Evolutionary conservation across 2,329 filamentous ascomycete species (phyloP), one percentile per base, ranked within the genome.

Genomic region (Lachnellula hyalina): DNA sequence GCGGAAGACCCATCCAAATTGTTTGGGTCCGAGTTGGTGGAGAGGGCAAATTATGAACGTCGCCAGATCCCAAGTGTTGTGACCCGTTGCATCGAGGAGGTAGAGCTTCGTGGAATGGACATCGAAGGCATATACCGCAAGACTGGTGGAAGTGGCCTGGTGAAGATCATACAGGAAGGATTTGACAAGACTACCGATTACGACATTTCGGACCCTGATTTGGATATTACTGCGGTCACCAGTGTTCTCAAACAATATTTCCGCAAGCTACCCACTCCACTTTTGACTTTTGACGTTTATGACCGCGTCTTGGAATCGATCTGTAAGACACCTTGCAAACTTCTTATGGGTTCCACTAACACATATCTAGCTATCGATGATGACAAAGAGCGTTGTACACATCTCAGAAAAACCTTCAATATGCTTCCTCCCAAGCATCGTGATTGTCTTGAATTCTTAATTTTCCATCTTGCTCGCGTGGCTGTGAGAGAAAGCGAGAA

Each of bases 161-260:
- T 96, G 69, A 95, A 96, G 71, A 79, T 83, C 66, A 89, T 99
- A 64, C 90, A 93, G 67, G 89, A 92, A 62, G 91, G 92, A 12
- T 97, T 99, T 69, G 92, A 96, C 71, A 87, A 85, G 70, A 86
- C 83, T 56, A 82, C 88, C 61, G 89, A 93, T 67, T 94, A 85
- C 68, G 93, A 97, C 69, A 95, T 99, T 55, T 95, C 91, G 3
- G 94, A 97, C 65, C 89, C 90, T 0, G 88, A 90, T 62, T 80
- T 97, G 52, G 94, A 99, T 70, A 97, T 99, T 59, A 95, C 96
- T 53, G 90, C 94, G 12, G 90, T 99, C 54, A 97, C 94, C 2
- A 96, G 90, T 68, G 89, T 93, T 19, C 74, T 99, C 65, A 99
- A 99, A 76, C 93, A 97, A 72, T 99, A 97, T 70, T 96, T 99